These are phyloP conservation scores for Leptomonas seymouri DNA, from an alignment of 208 protist genomes.

Conservation along the genomic window DNA sequence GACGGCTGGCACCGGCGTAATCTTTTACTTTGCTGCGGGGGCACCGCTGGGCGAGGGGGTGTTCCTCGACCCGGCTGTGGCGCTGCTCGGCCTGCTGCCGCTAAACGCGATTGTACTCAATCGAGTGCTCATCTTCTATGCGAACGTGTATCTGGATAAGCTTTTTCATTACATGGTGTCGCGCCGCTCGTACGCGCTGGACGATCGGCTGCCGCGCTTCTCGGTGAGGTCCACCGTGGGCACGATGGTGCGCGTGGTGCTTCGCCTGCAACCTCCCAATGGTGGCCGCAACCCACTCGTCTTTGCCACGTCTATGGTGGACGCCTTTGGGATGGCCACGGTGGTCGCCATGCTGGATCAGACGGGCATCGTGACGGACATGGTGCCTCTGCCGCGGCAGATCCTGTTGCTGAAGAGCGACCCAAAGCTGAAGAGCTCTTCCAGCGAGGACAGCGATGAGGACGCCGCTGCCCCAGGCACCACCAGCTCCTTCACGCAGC, in stretches of 20 bases:
- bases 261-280: slow-evolving; percentile 42
- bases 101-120: slow-evolving; percentile 86
- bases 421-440: slow-evolving; percentile 43
- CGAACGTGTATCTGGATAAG: slow-evolving; percentile 84
- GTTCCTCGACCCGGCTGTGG: slow-evolving; percentile 70
- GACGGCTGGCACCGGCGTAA: slow-evolving; percentile 42
- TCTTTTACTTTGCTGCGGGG: slow-evolving; percentile 43
- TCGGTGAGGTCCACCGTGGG: slow-evolving; percentile 60
- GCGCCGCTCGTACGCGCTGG: slow-evolving; percentile 56
- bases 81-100: slow-evolving; percentile 82
- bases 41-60: slow-evolving; percentile 62
- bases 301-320: slow-evolving; percentile 81
- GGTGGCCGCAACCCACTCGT: slow-evolving; percentile 65
- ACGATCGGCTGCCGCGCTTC: slow-evolving; percentile 84
- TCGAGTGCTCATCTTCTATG: slow-evolving; percentile 79
- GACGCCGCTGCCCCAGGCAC: neutral
- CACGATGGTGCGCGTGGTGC: slow-evolving; percentile 58
- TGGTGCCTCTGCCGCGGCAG: slow-evolving; percentile 79
- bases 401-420: slow-evolving; percentile 65
- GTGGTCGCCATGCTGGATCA: slow-evolving; percentile 87
- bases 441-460: slow-evolving; percentile 56
- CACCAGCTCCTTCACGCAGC: slow-evolving; percentile 28
- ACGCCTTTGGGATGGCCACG: slow-evolving; percentile 81
- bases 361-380: slow-evolving; percentile 88
- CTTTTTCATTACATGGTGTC: slow-evolving; percentile 82